These are phyloP conservation scores for Comarum palustre DNA, from an alignment of 306 rosid species.

Conservation along the genomic window DNA sequence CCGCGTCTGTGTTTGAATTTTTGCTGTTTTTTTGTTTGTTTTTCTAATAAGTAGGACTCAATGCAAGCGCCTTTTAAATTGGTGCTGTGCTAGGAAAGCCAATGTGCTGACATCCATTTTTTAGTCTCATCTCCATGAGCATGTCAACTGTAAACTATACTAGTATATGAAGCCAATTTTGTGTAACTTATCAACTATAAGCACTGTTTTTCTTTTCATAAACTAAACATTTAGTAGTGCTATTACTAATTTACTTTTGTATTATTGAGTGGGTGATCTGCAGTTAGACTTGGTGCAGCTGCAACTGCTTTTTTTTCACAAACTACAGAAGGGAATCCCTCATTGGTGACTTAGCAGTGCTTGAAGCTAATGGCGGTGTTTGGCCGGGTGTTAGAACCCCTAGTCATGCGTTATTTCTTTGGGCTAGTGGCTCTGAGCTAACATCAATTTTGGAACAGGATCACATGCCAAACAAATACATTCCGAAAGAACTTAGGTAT, in stretches of 20 bases:
- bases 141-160: neutral
- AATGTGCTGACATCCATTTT: neutral
- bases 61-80: neutral
- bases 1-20: neutral
- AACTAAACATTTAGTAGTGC: neutral
- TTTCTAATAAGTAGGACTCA: too few species aligned
- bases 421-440: constrained; percentile 96
- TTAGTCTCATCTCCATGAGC: neutral
- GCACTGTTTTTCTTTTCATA: neutral
- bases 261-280: constrained; percentile 23
- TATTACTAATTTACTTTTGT: neutral
- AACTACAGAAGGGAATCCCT: constrained; percentile 81
- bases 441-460: constrained; percentile 74
- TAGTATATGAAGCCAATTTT: neutral
- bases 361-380: constrained; percentile 81
- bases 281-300: constrained; percentile 74
- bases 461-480: constrained; percentile 96
- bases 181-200: neutral
- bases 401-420: constrained; percentile 87
- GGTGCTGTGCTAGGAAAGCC: neutral
- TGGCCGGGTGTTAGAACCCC: constrained; percentile 96
- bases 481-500: constrained; percentile 83
- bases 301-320: constrained; percentile 86
- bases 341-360: constrained; percentile 93
- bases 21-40: neutral